Evolutionary conservation across 2,329 filamentous ascomycete species (phyloP).

Genomic region (Pyricularia grisea): DNA sequence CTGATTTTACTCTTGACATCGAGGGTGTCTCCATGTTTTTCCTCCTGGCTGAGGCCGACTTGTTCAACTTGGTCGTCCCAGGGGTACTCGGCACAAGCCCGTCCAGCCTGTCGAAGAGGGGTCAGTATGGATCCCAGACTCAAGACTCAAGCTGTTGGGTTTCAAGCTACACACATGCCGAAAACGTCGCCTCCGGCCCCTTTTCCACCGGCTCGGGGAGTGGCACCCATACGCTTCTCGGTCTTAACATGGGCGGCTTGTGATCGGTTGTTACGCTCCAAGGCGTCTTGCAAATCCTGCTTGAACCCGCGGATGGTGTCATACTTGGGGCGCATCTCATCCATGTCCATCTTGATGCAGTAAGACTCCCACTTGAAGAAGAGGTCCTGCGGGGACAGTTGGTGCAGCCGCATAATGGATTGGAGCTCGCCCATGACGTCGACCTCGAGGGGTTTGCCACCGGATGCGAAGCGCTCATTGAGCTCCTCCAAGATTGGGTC

Average conservation of each 20-base stretch:
- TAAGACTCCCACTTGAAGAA: slow-evolving; percentile 99
- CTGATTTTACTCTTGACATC: slow-evolving; percentile 33
- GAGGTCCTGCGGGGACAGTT: slow-evolving; percentile 72
- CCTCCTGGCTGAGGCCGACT: slow-evolving; percentile 21
- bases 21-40: slow-evolving; percentile 35
- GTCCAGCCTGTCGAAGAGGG: slow-evolving; percentile 35
- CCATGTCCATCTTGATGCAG: slow-evolving; percentile 84
- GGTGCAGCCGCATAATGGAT: slow-evolving; percentile 79
- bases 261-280: slow-evolving; percentile 64
- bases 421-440: slow-evolving; percentile 76
- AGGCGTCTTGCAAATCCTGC: slow-evolving; percentile 71
- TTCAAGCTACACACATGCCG: slow-evolving; percentile 53
- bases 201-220: slow-evolving; percentile 50
- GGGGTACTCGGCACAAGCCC: slow-evolving; percentile 58
- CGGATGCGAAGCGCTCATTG: slow-evolving; percentile 43
- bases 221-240: slow-evolving; percentile 52
- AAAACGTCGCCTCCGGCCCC: slow-evolving; percentile 58
- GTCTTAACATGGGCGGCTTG: slow-evolving; percentile 48
- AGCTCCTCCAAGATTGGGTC: slow-evolving; percentile 29
- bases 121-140: neutral
- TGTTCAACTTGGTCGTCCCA: slow-evolving; percentile 30
- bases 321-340: slow-evolving; percentile 63
- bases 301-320: slow-evolving; percentile 71
- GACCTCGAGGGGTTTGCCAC: slow-evolving; percentile 53
- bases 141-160: slow-evolving; percentile 1